phyloP scores from a whole-genome alignment of 805 yeast genomes.

The Yarrowia sp. region DNA sequence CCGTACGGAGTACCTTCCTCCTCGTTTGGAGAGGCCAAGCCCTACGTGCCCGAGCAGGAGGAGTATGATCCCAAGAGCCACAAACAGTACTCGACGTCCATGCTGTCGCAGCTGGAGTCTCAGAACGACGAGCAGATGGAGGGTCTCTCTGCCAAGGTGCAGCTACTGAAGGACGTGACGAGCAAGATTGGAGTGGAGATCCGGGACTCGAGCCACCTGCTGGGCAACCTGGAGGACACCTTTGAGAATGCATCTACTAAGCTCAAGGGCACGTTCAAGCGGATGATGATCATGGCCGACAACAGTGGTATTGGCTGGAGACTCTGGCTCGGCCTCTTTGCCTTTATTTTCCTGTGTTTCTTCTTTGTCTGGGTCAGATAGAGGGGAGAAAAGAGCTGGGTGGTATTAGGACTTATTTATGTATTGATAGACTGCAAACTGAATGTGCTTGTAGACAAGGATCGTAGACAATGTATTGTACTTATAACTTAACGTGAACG shows the following conservation, averaged over 20 bases:
- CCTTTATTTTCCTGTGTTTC: constrained; percentile 50
- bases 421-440: constrained; percentile 10
- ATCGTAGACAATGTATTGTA: background rate
- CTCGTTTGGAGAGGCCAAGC: constrained; percentile 20
- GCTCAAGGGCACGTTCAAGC: constrained; percentile 52
- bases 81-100: constrained; percentile 29
- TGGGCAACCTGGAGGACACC: constrained; percentile 45
- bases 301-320: constrained; percentile 62
- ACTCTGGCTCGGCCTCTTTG: constrained; percentile 53
- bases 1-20: background rate
- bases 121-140: constrained; percentile 62
- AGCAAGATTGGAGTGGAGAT: constrained; percentile 61
- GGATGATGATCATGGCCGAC: constrained; percentile 64
- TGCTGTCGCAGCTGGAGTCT: constrained; percentile 59
- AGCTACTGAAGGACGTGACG: constrained; percentile 50
- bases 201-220: constrained; percentile 49
- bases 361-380: constrained; percentile 35
- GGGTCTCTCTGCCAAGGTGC: constrained; percentile 53
- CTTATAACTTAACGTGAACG: background rate
- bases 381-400: background rate
- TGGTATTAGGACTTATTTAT: constrained; percentile 5
- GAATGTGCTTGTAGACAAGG: background rate
- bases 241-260: constrained; percentile 49
- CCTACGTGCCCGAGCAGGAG: constrained; percentile 16
- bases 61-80: constrained; percentile 23